A percentile compares a stretch with the other conserved stretches of the same genome.
Conservation (phyloP, 2,329 filamentous ascomycete genomes). For the Furcasterigmium furcatum region DNA sequence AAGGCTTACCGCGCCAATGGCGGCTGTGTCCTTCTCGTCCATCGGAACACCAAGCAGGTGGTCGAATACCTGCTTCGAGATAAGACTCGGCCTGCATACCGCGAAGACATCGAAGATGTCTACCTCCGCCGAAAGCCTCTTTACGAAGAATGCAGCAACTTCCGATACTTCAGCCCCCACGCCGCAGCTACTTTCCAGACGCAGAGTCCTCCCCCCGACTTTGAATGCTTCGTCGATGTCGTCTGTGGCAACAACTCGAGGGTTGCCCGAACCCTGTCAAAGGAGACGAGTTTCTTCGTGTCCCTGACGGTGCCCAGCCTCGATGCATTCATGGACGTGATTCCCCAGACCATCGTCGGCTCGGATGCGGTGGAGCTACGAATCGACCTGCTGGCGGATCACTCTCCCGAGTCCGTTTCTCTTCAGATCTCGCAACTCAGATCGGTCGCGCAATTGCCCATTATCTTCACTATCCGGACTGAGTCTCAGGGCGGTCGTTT, state of each 20-base stretch:
- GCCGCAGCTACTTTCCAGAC: conserved; percentile 17
- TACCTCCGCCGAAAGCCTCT: conserved; percentile 86
- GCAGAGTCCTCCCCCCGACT: conserved; percentile 43
- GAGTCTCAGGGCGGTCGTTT: conserved; percentile 84
- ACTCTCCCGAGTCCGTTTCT: conserved; percentile 71
- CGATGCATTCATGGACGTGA: conserved; percentile 54
- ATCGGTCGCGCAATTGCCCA: conserved; percentile 66
- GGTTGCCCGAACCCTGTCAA: conserved; percentile 22
- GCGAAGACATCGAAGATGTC: conserved; percentile 87
- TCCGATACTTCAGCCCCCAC: conserved; percentile 84
- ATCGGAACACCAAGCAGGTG: conserved; percentile 82
- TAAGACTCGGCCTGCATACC: conserved; percentile 87
- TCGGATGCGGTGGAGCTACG: conserved; percentile 91
- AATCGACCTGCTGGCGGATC: conserved; percentile 84
- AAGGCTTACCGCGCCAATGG: conserved; percentile 69
- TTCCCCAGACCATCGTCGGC: conserved; percentile 75
- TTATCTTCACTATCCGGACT: conserved; percentile 92
- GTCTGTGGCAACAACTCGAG: conserved; percentile 24
- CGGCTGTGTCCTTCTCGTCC: conserved; percentile 82
- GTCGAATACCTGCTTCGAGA: conserved; percentile 86
- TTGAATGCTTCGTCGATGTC: conserved; percentile 62
- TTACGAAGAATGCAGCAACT: conserved; percentile 91
- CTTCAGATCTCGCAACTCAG: conserved; percentile 80
- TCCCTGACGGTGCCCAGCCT: conserved; percentile 82
- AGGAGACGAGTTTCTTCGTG: conserved; percentile 85